These are phyloP conservation scores for Mycocentrospora acerina DNA, from an alignment of 2,329 filamentous ascomycete genomes.

Conservation along the genomic window DNA sequence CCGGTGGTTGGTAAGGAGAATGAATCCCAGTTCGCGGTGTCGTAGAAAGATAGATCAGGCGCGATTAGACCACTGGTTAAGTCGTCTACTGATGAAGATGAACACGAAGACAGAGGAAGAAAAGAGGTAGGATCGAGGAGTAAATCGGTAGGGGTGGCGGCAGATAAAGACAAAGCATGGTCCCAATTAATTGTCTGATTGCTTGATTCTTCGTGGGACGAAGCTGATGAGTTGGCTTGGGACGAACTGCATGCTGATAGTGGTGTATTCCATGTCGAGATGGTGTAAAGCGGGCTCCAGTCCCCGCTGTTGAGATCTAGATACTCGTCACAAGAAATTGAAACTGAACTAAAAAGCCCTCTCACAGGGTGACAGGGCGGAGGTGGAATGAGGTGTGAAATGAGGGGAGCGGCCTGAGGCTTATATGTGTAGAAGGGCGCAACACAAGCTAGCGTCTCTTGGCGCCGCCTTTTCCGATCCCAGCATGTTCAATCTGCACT, in stretches of 20 bases:
- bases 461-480: conserved; percentile 18
- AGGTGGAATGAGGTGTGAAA: conserved; percentile 24
- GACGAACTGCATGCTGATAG: conserved; percentile 21
- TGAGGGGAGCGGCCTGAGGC: conserved; percentile 19
- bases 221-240: conserved; percentile 22
- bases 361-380: conserved; percentile 39
- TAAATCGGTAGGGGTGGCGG: conserved; percentile 20
- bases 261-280: conserved; percentile 34
- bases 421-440: conserved; percentile 14
- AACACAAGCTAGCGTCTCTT: conserved; percentile 5
- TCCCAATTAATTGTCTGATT: conserved; percentile 34
- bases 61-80: conserved; percentile 18
- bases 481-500: conserved; percentile 18
- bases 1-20: conserved; percentile 21
- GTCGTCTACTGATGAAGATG: conserved; percentile 24
- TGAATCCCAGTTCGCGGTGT: conserved; percentile 25
- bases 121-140: conserved; percentile 21
- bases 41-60: conserved; percentile 20
- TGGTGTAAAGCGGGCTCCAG: conserved; percentile 34
- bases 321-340: conserved; percentile 42
- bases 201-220: conserved; percentile 31
- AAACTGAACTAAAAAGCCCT: conserved; percentile 31
- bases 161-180: conserved; percentile 26
- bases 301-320: conserved; percentile 40
- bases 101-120: conserved; percentile 23